A percentile compares a stretch with the other conserved stretches of the same genome.
These are phyloP conservation scores for Myriosclerotinia curreyana DNA, from an alignment of 2,329 filamentous ascomycete species.

Conservation along the genomic window DNA sequence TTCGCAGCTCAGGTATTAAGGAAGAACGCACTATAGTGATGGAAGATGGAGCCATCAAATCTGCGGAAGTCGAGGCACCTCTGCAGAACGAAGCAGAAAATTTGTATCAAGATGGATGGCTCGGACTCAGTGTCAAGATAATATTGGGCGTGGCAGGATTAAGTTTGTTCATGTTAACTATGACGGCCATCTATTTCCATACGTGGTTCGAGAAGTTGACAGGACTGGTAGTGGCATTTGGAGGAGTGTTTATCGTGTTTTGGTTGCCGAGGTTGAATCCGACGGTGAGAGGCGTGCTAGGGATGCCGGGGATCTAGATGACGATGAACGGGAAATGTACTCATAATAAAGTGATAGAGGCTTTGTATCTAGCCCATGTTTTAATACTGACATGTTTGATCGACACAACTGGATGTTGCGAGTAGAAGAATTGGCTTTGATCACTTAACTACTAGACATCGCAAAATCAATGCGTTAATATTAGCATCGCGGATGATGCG, in stretches of 20 bases:
- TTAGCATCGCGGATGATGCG: not conserved
- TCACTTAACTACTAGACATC: too few species aligned
- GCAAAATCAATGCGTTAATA: not conserved
- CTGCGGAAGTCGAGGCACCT: conserved; percentile 49
- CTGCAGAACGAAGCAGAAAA: conserved; percentile 21
- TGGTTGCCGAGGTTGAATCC: conserved; percentile 47
- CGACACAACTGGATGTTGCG: not conserved
- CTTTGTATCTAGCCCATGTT: not conserved
- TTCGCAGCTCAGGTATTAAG: conserved; percentile 44
- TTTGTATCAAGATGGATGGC: conserved; percentile 28
- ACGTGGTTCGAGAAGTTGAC: conserved; percentile 91
- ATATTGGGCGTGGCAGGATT: conserved; percentile 63
- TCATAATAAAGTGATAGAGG: conserved; percentile 2
- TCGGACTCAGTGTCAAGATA: conserved; percentile 53
- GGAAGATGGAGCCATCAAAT: conserved; percentile 62
- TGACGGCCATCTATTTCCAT: conserved; percentile 98
- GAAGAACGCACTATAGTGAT: conserved; percentile 68
- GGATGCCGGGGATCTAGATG: conserved; percentile 42
- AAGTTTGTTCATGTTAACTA: conserved; percentile 93
- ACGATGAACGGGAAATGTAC: not conserved
- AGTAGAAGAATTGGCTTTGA: too few species aligned
- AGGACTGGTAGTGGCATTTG: conserved; percentile 48
- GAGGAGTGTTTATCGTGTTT: conserved; percentile 50
- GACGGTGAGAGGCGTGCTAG: conserved; percentile 46
- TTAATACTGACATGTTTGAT: not conserved